Evolutionary conservation across 345 rosid genomes (phyloP).

Genomic region (Schrenkiella parvula): DNA sequence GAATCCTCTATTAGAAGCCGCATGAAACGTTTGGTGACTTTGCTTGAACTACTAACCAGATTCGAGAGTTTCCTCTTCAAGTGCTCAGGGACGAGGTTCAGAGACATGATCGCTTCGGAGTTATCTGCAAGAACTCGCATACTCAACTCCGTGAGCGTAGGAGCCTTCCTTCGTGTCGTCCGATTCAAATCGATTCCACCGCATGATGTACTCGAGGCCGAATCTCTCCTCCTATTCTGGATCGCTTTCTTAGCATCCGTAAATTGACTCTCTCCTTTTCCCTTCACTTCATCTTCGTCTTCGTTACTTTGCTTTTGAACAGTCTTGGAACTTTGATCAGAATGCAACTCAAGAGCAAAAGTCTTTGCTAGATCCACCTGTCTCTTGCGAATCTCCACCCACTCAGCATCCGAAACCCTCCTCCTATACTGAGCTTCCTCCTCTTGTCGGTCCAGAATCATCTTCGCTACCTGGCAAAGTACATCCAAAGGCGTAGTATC

Average conservation of each 20-base stretch:
- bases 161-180: slow-evolving; percentile 6
- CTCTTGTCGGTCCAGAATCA: background rate
- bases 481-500: background rate
- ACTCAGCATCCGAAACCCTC: background rate
- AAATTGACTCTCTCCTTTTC: slow-evolving; percentile 20
- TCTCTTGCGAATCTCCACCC: background rate
- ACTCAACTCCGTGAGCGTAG: slow-evolving; percentile 37
- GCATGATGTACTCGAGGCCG: background rate
- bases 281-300: background rate
- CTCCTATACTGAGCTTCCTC: background rate
- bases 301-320: background rate
- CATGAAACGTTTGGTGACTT: slow-evolving; percentile 32
- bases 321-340: background rate
- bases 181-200: background rate
- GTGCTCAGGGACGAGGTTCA: slow-evolving; percentile 40
- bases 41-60: slow-evolving; percentile 26
- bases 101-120: slow-evolving; percentile 35
- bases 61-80: slow-evolving; percentile 35
- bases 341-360: background rate
- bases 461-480: background rate
- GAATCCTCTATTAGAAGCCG: slow-evolving; percentile 40
- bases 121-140: slow-evolving; percentile 34
- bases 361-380: background rate
- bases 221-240: slow-evolving; percentile 11
- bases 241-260: slow-evolving; percentile 30